Evolutionary conservation across 2,329 filamentous ascomycete species (phyloP).

Genomic region (Simplicillium sp.): DNA sequence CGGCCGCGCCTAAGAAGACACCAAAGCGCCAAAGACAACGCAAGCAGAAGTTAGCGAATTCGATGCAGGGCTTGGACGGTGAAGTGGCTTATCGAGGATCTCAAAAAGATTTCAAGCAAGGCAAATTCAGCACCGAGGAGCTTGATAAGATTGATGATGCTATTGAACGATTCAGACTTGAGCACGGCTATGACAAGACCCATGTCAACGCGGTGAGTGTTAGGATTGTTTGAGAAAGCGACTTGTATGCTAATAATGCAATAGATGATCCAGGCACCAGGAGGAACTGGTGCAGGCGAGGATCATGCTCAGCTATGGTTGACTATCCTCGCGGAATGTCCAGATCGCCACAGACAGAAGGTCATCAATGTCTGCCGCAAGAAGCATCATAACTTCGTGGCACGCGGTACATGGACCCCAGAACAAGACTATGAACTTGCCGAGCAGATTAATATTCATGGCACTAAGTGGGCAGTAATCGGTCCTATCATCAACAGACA

Average conservation of each 20-base stretch:
- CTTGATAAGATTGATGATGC: constrained; percentile 27
- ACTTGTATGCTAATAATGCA: constrained; percentile 1
- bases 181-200: constrained; percentile 29
- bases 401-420: constrained; percentile 34
- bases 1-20: constrained; percentile 2
- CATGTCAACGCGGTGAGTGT: constrained; percentile 35
- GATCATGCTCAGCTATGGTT: constrained; percentile 38
- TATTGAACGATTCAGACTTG: constrained; percentile 33
- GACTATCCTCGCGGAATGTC: constrained; percentile 35
- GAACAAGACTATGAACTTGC: constrained; percentile 26
- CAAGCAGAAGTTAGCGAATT: no score
- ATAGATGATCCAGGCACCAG: constrained; percentile 25
- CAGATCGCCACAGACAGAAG: constrained; percentile 40
- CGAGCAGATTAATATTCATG: constrained; percentile 23
- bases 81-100: background rate
- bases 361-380: constrained; percentile 49
- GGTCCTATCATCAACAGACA: constrained; percentile 53
- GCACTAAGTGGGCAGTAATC: constrained; percentile 52
- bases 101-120: constrained; percentile 21
- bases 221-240: no score
- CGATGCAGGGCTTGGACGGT: background rate
- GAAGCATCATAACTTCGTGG: constrained; percentile 56
- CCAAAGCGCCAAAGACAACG: constrained; percentile 1
- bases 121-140: constrained; percentile 34
- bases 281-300: constrained; percentile 24